Base-by-base conservation (phyloP, 2,329 filamentous ascomycete species). In the Exophiala xenobiotica region DNA sequence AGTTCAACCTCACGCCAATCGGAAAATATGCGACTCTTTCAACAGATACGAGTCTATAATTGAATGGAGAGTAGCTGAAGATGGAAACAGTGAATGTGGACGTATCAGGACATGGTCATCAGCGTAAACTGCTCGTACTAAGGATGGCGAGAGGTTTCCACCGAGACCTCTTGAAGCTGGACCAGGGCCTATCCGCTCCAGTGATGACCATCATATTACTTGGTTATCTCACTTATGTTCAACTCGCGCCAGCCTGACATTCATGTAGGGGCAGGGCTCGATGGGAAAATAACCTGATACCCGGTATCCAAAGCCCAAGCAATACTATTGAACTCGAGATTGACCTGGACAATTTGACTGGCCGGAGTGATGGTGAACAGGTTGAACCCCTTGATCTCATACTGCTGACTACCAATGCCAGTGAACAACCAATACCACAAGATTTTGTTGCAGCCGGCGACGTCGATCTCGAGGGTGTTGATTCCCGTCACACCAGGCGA, bases 321-420 rank as follows among this genome's bases (percentile, higher is more conserved):
- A 42, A 59, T 59, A 18, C 48, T 51, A 23, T 57, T 59, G 54
- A 59, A 59, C 42, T 59, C 57, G 19, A 57, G 31, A 37, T 57
- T 31, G 20, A 48, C 39, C 31, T 41, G 22, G 16, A 19, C 16
- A 18, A 59, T 54, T 42, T 57, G 56, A 18, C 41, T 16, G 22
- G 46, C 29, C 5, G 18, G 20, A 8, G 42, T 56, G 40, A 57
- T 37, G 41, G 50, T 43, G 50, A 59, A 57, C 31, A 59, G 46
- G 35, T 59, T 57, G 42, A 57, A 60, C 3, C 53, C 57, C 50
- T 60, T 60, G 50, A 60, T 39, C 38, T 56, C 52, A 23, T 56
- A 56, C 29, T 58, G 9, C 9, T 4, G 35, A 5, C 23, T 43
- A 2, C 55, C 57, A 38, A 60, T 58, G 8, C 57, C 57, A 24